Evolutionary conservation across 441 rosid genomes (phyloP), one percentile per base, ranked within the genome.

Genomic region (Bruguiera hainesii): DNA sequence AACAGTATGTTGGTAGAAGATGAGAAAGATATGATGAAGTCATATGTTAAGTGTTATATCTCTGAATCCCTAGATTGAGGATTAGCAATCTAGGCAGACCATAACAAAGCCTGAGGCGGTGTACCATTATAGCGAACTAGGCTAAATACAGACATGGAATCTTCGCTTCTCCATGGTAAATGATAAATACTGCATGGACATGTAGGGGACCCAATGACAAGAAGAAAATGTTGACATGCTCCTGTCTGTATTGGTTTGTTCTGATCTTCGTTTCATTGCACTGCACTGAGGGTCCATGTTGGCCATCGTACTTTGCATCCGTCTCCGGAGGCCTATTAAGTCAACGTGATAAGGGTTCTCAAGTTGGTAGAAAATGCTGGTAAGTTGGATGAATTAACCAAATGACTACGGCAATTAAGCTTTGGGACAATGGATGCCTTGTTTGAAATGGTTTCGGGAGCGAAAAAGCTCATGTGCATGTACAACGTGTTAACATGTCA

Each of bases 401-500:
- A 63, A 68, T 67, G 69, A 79, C 67, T 81, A 75, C 71, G 63
- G 72, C 82, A 82, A 52, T 19, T 86, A 69, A 84, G 97, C 73
- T 50, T 72, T 1, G 59, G 60, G 84, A 81, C 89, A 0, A 65
- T 86, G 85, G 76, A 83, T 11, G 79, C 80, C 37, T 89, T 97
- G 94, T 80, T 85, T 63, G 83, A 83, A 59, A 86, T 89, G 94
- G 69, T 85, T 42, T 75, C 85, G 52, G 94, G 97, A 42, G 86
- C 79, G 18, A 84, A 68, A 67, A 77, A 75, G 73, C 76, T 90
- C 52, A 83, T 86, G 91, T 87, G 81, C 62, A 80, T 78, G 71
- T 89, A 87, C 72, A 79, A 59, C 46, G 96, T 87, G 71, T 83
- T 89, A 83, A 89, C 91, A 2, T 93, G 92, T 60, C 96, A 94